Base-by-base conservation (phyloP, 2,329 filamentous ascomycete species). In the Coniochaeta ligniaria region DNA sequence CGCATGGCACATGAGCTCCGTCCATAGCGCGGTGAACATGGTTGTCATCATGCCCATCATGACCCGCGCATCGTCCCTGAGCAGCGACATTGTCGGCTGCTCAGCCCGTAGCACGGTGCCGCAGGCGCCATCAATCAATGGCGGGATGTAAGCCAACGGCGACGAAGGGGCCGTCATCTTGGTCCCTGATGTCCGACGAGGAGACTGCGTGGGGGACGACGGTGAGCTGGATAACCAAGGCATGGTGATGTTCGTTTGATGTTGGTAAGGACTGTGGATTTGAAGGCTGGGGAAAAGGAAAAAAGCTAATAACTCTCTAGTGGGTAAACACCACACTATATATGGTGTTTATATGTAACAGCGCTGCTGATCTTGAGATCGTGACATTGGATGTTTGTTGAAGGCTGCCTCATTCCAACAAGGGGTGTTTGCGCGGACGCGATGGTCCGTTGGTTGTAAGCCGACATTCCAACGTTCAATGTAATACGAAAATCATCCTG, bases 61-160 rank as follows among this genome's bases (percentile, higher is more conserved):
- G 33, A 62, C 61, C 20, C 60, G 50, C 22, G 67, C 41, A 36
- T 73, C 70, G n/a, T 64, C 62, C 7, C 66, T 62, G 35, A 72
- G 54, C 56, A 68, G 60, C 16, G 63, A 22, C 57, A 62, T 54
- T 3, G 66, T 58, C 1, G 66, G 65, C 36, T 67, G 64, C 61
- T 68, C 69, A 6, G 63, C 63, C 17, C 69, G 67, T 1, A 71
- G 71, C 9, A 67, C 64, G 1, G 72, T 75, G 14, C 73, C 72
- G 59, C 70, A 72, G 0, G 72, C 70, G 2, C 71, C 69, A 58
- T 75, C 73, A 60, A 72, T 71, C 7, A 75, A 66, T 0, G 73
- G 68, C 17, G 73, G 72, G 57, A 74, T 70, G 63, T 72, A 75
- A 0, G 69, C 72, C 22, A 74, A 62, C 4, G 67, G 65, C 3